A percentile compares a stretch with the other conserved stretches of the same genome.
Conservation (phyloP, 805 yeast genomes). For the Cephaloascus fragrans region DNA sequence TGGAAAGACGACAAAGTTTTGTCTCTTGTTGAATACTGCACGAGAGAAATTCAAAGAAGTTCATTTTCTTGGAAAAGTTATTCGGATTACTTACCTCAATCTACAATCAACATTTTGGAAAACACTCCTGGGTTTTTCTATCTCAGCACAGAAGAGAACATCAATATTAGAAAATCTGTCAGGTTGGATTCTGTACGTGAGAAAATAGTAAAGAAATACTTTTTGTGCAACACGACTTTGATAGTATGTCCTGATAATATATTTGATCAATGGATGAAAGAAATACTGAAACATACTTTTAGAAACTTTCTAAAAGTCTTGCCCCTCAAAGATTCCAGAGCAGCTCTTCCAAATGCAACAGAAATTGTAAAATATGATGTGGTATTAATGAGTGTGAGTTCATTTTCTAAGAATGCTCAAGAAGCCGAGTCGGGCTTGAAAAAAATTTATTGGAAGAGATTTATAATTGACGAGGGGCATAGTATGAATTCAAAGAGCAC, state of each 20-base stretch:
- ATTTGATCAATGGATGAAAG: slow-evolving; percentile 55
- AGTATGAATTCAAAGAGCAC: slow-evolving; percentile 45
- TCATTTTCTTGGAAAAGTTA: slow-evolving; percentile 54
- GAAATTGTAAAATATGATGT: slow-evolving; percentile 38
- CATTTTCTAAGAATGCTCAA: slow-evolving; percentile 32
- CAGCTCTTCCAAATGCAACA: slow-evolving; percentile 16
- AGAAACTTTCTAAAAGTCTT: slow-evolving; percentile 24
- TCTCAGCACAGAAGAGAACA: slow-evolving; percentile 7
- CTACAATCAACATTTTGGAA: slow-evolving; percentile 24
- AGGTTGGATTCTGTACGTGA: slow-evolving; percentile 11
- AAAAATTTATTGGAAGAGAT: slow-evolving; percentile 52
- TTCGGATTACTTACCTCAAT: slow-evolving; percentile 29
- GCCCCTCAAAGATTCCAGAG: slow-evolving; percentile 10
- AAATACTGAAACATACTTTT: slow-evolving; percentile 45
- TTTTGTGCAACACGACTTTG: slow-evolving; percentile 43
- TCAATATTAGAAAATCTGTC: slow-evolving; percentile 8
- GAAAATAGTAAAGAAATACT: slow-evolving; percentile 16
- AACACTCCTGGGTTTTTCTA: slow-evolving; percentile 36
- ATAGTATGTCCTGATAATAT: slow-evolving; percentile 60
- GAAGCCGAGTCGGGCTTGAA: slow-evolving; percentile 23
- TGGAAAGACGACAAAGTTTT: slow-evolving; percentile 4
- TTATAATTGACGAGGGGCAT: slow-evolving; percentile 73
- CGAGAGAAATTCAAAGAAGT: slow-evolving; percentile 26
- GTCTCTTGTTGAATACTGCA: slow-evolving; percentile 29
- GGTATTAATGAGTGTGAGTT: slow-evolving; percentile 37